Percentiles rank a stretch among this genome's conserved stretches.
These are phyloP conservation scores for Vigna mungo DNA, from an alignment of 306 rosid species.

Conservation along the genomic window DNA sequence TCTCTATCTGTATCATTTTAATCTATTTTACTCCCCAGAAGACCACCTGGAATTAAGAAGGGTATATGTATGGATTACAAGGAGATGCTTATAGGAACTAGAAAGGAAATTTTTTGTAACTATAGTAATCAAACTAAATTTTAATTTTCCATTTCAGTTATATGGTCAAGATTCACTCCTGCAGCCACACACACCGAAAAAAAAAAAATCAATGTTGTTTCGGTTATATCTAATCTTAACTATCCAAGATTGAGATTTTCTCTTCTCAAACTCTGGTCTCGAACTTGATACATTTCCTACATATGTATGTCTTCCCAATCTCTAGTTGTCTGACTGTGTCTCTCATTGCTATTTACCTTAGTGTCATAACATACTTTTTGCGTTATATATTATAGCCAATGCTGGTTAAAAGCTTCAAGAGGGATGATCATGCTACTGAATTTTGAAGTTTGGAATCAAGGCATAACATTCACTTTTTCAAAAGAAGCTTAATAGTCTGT, in stretches of 20 bases:
- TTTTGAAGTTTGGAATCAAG: conserved; percentile 28
- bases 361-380: too few relatives aligned
- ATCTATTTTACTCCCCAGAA: neutral
- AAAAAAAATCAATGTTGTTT: neutral
- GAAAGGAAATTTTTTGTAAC: too few relatives aligned
- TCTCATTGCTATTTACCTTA: neutral
- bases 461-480: conserved; percentile 12
- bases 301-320: neutral
- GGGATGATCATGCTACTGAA: conserved; percentile 23
- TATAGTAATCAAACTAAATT: too few relatives aligned
- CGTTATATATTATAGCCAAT: conserved; percentile 10
- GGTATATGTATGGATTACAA: too few relatives aligned
- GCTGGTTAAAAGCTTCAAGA: conserved; percentile 8
- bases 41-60: too few relatives aligned
- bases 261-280: neutral
- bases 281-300: neutral
- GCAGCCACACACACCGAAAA: too few relatives aligned
- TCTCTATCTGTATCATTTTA: neutral
- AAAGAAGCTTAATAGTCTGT: neutral
- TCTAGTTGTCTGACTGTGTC: neutral
- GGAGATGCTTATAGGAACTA: too few relatives aligned
- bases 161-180: neutral
- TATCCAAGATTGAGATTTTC: neutral
- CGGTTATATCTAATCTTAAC: neutral
- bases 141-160: neutral